phyloP scores from a whole-genome alignment of 2,329 filamentous ascomycete genomes.

The Alternaria sp. region DNA sequence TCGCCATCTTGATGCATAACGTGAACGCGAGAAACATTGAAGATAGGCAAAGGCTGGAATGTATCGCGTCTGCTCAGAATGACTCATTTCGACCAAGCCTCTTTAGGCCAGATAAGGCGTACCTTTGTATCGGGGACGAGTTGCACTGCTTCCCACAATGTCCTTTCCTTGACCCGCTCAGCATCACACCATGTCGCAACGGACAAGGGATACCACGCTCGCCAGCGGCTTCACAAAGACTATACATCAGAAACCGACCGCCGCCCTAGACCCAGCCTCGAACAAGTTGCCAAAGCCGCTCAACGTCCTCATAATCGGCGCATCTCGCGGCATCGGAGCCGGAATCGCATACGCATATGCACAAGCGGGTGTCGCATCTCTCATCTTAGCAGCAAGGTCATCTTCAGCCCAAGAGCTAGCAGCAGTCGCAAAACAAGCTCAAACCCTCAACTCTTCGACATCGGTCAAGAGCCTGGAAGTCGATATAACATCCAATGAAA shows the following conservation, averaged over 20 bases:
- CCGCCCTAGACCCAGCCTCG: constrained; percentile 18
- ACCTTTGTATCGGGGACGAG: background rate
- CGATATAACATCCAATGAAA: constrained; percentile 38
- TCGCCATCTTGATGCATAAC: background rate
- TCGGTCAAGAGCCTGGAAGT: constrained; percentile 14
- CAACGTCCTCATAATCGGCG: constrained; percentile 42
- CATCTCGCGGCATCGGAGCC: constrained; percentile 41
- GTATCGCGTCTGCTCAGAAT: background rate
- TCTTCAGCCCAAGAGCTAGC: constrained; percentile 22
- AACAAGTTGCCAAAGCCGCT: constrained; percentile 28
- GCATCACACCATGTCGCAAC: constrained; percentile 10
- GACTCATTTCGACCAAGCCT: background rate
- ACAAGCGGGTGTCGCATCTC: constrained; percentile 27
- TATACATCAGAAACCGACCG: constrained; percentile 14
- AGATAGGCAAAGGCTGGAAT: background rate
- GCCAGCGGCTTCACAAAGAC: constrained; percentile 25
- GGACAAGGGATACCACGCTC: constrained; percentile 21
- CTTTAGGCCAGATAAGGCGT: background rate
- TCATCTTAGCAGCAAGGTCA: constrained; percentile 35
- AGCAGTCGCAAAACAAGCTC: constrained; percentile 16
- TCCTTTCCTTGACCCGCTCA: background rate
- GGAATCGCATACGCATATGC: constrained; percentile 40
- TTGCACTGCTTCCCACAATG: background rate
- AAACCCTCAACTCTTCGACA: constrained; percentile 11
- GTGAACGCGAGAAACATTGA: background rate